Conservation (phyloP, 495 filamentous ascomycete genomes). For the Penicillium tannophilum region DNA sequence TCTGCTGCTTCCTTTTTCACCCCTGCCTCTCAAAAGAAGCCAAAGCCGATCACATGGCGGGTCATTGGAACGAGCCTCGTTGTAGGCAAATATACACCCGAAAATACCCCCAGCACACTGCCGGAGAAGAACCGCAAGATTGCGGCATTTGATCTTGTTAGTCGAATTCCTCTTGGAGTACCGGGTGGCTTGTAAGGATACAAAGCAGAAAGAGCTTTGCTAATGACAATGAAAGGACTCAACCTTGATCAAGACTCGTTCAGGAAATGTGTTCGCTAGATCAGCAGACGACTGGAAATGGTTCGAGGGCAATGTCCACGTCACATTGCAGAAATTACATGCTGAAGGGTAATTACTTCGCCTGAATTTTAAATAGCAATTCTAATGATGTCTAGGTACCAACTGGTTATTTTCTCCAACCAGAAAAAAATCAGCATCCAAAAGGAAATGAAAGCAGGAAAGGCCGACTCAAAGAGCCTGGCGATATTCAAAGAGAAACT, state of each 20-base stretch:
- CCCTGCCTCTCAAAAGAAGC: slow-evolving; percentile 81
- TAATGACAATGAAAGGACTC: slow-evolving; percentile 63
- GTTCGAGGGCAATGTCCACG: slow-evolving; percentile 79
- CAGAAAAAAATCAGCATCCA: slow-evolving; percentile 79
- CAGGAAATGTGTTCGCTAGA: slow-evolving; percentile 75
- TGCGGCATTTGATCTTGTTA: slow-evolving; percentile 88
- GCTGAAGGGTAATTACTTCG: slow-evolving; percentile 62
- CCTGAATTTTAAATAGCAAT: neutral
- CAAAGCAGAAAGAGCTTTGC: neutral
- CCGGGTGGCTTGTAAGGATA: neutral
- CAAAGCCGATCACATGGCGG: slow-evolving; percentile 75
- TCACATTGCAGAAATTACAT: slow-evolving; percentile 63
- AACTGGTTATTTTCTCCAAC: slow-evolving; percentile 81
- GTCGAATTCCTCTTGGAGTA: slow-evolving; percentile 22
- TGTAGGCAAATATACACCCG: slow-evolving; percentile 68
- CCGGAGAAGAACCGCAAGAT: slow-evolving; percentile 58
- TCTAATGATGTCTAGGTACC: slow-evolving; percentile 55
- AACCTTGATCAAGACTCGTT: slow-evolving; percentile 77
- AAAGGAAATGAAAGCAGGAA: slow-evolving; percentile 68
- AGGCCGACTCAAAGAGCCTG: slow-evolving; percentile 63
- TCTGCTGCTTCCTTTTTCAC: slow-evolving; percentile 86
- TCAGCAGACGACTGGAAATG: slow-evolving; percentile 87
- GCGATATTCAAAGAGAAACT: slow-evolving; percentile 79
- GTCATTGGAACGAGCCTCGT: slow-evolving; percentile 69
- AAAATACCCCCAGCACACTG: slow-evolving; percentile 19